Evolutionary conservation across 1,284 basidiomycete species (phyloP).

Genomic region (Rhodotorula sp.): DNA sequence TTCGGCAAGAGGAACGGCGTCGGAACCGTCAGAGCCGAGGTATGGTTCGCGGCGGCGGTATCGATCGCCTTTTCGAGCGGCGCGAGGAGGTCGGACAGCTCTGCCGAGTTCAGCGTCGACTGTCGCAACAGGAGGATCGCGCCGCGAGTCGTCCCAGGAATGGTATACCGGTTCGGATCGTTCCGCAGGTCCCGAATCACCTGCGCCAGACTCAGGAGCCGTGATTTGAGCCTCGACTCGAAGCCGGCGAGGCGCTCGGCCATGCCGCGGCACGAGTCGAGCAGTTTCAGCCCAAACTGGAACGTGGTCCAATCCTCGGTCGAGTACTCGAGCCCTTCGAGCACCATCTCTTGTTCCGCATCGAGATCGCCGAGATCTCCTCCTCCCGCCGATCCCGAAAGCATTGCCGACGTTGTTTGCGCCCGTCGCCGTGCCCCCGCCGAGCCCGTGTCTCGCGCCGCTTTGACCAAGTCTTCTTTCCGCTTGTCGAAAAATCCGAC

Average conservation of each 20-base stretch:
- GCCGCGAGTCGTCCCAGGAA: constrained; percentile 65
- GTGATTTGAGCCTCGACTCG: constrained; percentile 64
- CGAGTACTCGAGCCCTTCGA: constrained; percentile 73
- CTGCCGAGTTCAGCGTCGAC: constrained; percentile 74
- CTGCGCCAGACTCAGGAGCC: constrained; percentile 60
- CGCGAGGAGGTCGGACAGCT: constrained; percentile 66
- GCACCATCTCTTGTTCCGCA: constrained; percentile 60
- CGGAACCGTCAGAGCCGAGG: constrained; percentile 20
- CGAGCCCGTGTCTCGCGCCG: constrained; percentile 32
- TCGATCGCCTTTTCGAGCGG: constrained; percentile 41
- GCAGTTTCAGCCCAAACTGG: constrained; percentile 74
- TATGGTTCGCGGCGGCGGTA: constrained; percentile 34
- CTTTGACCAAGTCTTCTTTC: constrained; percentile 53
- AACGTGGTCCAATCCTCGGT: constrained; percentile 81
- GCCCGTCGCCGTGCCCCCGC: constrained; percentile 9
- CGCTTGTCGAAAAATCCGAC: constrained; percentile 60
- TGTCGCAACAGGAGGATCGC: constrained; percentile 71
- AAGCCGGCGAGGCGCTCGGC: constrained; percentile 65
- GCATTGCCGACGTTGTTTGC: not conserved
- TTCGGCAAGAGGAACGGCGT: constrained; percentile 57
- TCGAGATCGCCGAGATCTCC: constrained; percentile 7
- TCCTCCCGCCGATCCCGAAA: not conserved
- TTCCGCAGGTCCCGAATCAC: constrained; percentile 59
- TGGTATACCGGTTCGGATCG: constrained; percentile 59
- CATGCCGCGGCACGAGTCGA: constrained; percentile 70